Conservation (phyloP, 164 flowering plant genomes). For the Aristolochia fimbriata region DNA sequence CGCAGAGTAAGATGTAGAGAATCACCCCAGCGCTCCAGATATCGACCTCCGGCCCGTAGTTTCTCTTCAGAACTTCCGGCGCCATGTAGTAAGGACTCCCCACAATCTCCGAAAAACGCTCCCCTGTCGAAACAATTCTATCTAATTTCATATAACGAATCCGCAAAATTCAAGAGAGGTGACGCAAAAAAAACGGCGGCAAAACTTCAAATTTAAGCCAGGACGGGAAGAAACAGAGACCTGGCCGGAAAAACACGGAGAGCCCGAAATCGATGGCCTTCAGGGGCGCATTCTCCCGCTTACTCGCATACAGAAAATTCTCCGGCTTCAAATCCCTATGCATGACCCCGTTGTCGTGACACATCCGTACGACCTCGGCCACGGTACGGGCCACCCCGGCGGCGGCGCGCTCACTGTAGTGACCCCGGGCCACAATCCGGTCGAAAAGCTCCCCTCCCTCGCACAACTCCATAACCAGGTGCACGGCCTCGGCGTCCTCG, state of each 20-base stretch:
- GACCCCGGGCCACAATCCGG: conserved; percentile 89
- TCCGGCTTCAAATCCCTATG: conserved; percentile 95
- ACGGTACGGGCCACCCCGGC: conserved; percentile 68
- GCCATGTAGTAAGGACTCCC: conserved; percentile 99
- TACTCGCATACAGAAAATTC: conserved; percentile 84
- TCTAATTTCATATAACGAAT: not conserved
- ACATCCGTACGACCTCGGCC: conserved; percentile 89
- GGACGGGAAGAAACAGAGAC: conserved; percentile 12
- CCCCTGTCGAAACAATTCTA: conserved; percentile 15
- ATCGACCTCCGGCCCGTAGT: conserved; percentile 91
- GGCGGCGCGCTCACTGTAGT: conserved; percentile 86
- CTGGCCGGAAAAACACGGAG: conserved; percentile 78
- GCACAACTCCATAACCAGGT: conserved; percentile 96
- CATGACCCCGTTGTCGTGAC: conserved; percentile 85
- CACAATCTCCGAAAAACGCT: conserved; percentile 64
- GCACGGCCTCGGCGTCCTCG: conserved; percentile 81
- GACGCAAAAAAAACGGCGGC: too few species aligned
- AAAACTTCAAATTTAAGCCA: not conserved
- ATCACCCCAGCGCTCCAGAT: conserved; percentile 89
- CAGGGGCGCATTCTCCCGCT: conserved; percentile 68
- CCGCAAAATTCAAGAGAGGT: conserved; percentile 10
- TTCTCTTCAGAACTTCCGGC: conserved; percentile 88
- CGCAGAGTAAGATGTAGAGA: conserved; percentile 70
- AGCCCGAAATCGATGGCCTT: conserved; percentile 95
- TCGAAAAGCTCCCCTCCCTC: conserved; percentile 97